Conservation (phyloP, 2,329 filamentous ascomycete genomes). For the Talaromyces pinophilus region DNA sequence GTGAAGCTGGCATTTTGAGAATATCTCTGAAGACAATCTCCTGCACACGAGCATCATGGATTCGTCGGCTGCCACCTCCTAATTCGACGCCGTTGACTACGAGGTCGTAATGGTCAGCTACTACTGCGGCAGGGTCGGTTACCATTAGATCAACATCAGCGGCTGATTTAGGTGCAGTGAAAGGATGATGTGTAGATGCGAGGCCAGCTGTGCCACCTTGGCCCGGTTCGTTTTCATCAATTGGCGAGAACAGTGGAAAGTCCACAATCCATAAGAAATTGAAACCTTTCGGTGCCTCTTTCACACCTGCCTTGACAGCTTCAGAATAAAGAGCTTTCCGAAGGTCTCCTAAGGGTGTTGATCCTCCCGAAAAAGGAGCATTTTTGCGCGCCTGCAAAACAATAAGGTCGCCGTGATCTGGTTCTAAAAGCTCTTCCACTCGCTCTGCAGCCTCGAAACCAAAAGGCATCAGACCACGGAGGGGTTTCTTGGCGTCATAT, state of each 20-base stretch:
- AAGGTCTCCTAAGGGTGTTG: conserved; percentile 70
- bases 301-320: conserved; percentile 64
- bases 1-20: conserved; percentile 70
- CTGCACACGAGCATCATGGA: conserved; percentile 81
- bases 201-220: conserved; percentile 82
- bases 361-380: conserved; percentile 68
- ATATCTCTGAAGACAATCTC: conserved; percentile 82
- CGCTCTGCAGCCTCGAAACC: conserved; percentile 70
- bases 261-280: conserved; percentile 82
- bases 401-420: conserved; percentile 74
- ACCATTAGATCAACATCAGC: conserved; percentile 74
- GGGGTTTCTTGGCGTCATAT: conserved; percentile 70
- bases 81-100: conserved; percentile 95
- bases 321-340: conserved; percentile 69
- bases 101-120: conserved; percentile 90
- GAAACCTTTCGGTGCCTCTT: conserved; percentile 56
- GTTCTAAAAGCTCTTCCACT: conserved; percentile 54
- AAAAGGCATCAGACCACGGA: conserved; percentile 74
- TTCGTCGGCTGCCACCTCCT: conserved; percentile 88
- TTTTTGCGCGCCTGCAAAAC: conserved; percentile 76
- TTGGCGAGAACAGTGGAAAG: conserved; percentile 88
- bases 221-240: conserved; percentile 66
- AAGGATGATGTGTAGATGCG: conserved; percentile 89
- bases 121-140: conserved; percentile 68
- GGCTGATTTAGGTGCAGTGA: conserved; percentile 77